Conservation (phyloP, 164 flowering plant species). For the Aristolochia californica region DNA sequence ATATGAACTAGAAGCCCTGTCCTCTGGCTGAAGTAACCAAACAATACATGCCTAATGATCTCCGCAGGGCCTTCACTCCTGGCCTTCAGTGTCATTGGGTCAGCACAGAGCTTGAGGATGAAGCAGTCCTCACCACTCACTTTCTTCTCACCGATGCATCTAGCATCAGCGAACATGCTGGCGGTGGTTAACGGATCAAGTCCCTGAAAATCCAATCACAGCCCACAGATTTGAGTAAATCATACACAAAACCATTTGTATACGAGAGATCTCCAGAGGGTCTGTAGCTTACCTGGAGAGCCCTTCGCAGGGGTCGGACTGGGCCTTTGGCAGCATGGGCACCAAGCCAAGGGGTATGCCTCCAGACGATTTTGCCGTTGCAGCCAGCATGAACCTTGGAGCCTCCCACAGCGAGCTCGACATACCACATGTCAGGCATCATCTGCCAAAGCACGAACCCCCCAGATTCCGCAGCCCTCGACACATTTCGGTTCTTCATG, state of each 20-base stretch:
- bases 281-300: slow-evolving; percentile 43
- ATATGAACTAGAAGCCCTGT: slow-evolving; percentile 61
- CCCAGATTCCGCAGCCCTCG: slow-evolving; percentile 45
- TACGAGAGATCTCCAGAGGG: neutral
- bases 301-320: slow-evolving; percentile 58
- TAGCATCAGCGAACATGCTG: slow-evolving; percentile 50
- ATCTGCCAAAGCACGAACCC: slow-evolving; percentile 68
- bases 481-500: slow-evolving; percentile 34
- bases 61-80: slow-evolving; percentile 70
- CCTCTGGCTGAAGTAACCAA: slow-evolving; percentile 67
- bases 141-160: slow-evolving; percentile 59
- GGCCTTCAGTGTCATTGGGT: slow-evolving; percentile 51
- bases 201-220: slow-evolving; percentile 30
- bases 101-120: slow-evolving; percentile 56
- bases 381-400: slow-evolving; percentile 71
- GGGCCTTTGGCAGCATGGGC: slow-evolving; percentile 75
- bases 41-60: slow-evolving; percentile 59
- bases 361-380: slow-evolving; percentile 63
- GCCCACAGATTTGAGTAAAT: neutral
- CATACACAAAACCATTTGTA: neutral
- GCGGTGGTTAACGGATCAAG: slow-evolving; percentile 72
- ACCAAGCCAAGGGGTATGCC: slow-evolving; percentile 69
- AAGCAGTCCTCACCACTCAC: slow-evolving; percentile 70
- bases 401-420: slow-evolving; percentile 56
- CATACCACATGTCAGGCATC: slow-evolving; percentile 69